Evolutionary conservation across 2,329 filamentous ascomycete species (phyloP), one percentile per base, ranked within the genome.

Genomic region (Colletotrichum incanum): DNA sequence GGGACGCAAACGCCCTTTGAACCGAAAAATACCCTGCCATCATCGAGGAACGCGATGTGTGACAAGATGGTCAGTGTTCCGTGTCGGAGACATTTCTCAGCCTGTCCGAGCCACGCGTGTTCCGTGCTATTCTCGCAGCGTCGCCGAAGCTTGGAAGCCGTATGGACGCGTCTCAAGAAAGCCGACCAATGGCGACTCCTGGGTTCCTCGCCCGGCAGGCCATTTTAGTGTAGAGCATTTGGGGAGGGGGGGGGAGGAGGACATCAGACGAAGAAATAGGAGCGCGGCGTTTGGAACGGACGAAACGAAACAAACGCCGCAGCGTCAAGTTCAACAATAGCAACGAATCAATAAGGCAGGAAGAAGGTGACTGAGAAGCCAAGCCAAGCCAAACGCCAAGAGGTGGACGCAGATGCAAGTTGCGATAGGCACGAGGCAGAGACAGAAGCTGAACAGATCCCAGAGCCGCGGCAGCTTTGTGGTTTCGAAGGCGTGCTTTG

Each of bases 41-140:
- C 31, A 31, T 37, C 31, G 28, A 37, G 55, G 37, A 41, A n/a
- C 37, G 37, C 37, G 47, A 49, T 55, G 52, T 55, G 52, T 55
- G 52, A 55, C 31, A 55, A 16, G 28, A 7, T 9, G 18, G 34
- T 45, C 28, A 41, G 28, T 41, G 37, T 45, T 52, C 34, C 43
- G 43, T 9, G 65, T 69, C 66, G 60, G 66, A 69, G 52, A 43
- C 45, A 50, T 68, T n/a, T 49, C 66, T 62, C 59, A 56, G 59
- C 41, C 54, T 26, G 59, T 64, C 50, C 52, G 11, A 37, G 34
- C 34, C 34, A 37, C 34, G 8, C 31, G 2, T 37, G 18, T 20
- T 56, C 39, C 39, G 34, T 68, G 47, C 65, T 63, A 68, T 62
- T 68, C 39, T 49, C 63, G 49, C 39, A n/a, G 20, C 28, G 62